Conservation (phyloP, 331 rosid species). For the Saraca asoca region DNA sequence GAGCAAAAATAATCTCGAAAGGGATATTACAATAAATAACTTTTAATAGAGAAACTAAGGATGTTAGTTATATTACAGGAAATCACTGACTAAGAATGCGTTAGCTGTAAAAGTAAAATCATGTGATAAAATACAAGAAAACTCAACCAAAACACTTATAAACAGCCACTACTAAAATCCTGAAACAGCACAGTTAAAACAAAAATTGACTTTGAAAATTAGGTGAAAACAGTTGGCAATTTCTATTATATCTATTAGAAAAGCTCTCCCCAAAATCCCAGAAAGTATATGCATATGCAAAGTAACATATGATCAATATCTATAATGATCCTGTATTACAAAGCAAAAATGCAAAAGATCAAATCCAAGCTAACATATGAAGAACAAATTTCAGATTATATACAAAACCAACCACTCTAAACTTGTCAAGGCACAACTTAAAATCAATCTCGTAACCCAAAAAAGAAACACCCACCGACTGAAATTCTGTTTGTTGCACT, state of each 20-base stretch:
- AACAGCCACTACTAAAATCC: too few relatives aligned
- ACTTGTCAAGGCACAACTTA: neutral
- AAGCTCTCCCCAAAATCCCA: neutral
- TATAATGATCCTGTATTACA: too few relatives aligned
- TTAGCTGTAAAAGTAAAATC: constrained; percentile 8
- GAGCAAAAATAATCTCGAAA: constrained; percentile 30
- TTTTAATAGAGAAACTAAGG: neutral
- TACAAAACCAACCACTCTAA: neutral
- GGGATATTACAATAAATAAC: neutral
- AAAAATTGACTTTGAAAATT: too few relatives aligned
- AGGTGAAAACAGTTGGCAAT: too few relatives aligned
- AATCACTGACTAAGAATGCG: constrained; percentile 19
- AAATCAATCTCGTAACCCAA: neutral
- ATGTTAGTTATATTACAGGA: neutral
- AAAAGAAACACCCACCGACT: neutral
- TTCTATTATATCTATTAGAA: neutral
- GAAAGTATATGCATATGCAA: neutral
- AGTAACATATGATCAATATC: too few relatives aligned
- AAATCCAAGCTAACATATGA: too few relatives aligned
- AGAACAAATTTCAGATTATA: too few relatives aligned
- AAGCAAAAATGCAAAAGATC: too few relatives aligned
- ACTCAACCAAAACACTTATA: constrained; percentile 11
- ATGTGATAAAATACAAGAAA: constrained; percentile 13
- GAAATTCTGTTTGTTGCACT: neutral
- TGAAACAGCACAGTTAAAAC: too few relatives aligned